Base-by-base conservation (phyloP, 2,329 filamentous ascomycete genomes). In the Alternaria arbusti region DNA sequence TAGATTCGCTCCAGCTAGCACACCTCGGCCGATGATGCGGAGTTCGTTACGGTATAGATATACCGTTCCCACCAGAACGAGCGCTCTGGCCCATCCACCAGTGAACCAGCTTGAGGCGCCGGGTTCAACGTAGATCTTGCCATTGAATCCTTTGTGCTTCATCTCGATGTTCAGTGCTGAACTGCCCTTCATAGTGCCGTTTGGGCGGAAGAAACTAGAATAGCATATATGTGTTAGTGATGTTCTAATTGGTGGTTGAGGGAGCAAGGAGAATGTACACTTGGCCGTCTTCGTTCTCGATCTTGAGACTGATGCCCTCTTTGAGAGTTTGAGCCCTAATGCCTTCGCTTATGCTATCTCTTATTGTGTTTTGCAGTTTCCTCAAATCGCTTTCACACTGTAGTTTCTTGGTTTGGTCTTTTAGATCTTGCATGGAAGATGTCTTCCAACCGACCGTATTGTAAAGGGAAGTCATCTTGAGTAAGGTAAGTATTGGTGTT, bases 241-340 rank as follows among this genome's bases (percentile, higher is more conserved):
- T 17, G 36, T 1, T 17, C 4, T 9, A 0, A 17, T 10, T 0
- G 32, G 8, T 6, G 2, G 1, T n/a, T 40, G 36, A 40, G 36
- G 1, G 1, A 11, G 36, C 1, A 3, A 40, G 36, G 36, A n/a
- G 0, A 17, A 40, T 3, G 9, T 40, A 40, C 36, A 40, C 36
- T 17, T 3, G 15, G 5, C 36, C 36, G 36, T 40, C n/a, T 40
- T 40, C 36, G 15, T 40, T 40, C n/a, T 40, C 36, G 36, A 40
- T 40, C 36, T 40, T 40, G n/a, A 40, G 9, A 17, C 15, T 40
- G 36, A 40, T 5, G n/a, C 36, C 36, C 3, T 40, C 36, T 40
- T 11, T 17, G n/a, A 40, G 9, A 17, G 36, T 40, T 0, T 17
- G 0, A 0, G 36, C 36, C 1, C 36, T 40, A 0, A 40, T 40